phyloP scores from a whole-genome alignment of 495 filamentous ascomycete genomes.

The Pyrenopolyporus hunteri region DNA sequence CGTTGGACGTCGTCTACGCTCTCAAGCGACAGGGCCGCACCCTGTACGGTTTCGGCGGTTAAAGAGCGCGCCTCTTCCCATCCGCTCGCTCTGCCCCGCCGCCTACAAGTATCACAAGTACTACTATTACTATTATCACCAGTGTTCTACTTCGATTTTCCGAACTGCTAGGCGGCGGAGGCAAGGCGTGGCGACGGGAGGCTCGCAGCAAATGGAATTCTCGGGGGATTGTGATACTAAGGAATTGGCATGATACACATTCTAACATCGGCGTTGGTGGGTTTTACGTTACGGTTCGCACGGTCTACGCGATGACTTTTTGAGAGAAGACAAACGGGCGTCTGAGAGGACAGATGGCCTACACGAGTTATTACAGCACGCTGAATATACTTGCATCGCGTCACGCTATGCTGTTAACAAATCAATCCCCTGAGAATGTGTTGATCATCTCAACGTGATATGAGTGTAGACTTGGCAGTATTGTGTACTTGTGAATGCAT shows the following conservation, averaged over 20 bases:
- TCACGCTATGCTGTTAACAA: slow-evolving; percentile 10
- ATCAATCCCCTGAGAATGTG: background rate
- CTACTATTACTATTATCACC: too few species aligned
- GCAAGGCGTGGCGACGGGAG: too few species aligned
- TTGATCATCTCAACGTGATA: background rate
- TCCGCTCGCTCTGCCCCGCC: too few species aligned
- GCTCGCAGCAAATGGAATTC: background rate
- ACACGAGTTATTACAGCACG: slow-evolving; percentile 23
- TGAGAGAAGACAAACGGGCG: slow-evolving; percentile 25
- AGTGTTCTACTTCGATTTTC: too few species aligned
- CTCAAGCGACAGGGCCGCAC: slow-evolving; percentile 94
- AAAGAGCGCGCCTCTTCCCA: too few species aligned
- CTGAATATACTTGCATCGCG: slow-evolving; percentile 30
- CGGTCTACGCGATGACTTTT: slow-evolving; percentile 36
- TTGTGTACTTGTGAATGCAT: background rate
- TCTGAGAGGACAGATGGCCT: slow-evolving; percentile 12
- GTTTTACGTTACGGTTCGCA: slow-evolving; percentile 34
- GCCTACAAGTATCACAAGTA: too few species aligned
- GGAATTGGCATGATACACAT: slow-evolving; percentile 41
- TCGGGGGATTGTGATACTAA: slow-evolving; percentile 33
- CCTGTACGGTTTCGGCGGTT: slow-evolving; percentile 97
- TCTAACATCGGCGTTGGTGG: slow-evolving; percentile 43
- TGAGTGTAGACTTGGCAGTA: background rate
- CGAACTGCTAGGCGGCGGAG: too few species aligned
- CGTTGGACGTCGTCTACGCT: slow-evolving; percentile 91